phyloP scores from a whole-genome alignment of 169 alveolate species.

The Plasmodium relictum region DNA sequence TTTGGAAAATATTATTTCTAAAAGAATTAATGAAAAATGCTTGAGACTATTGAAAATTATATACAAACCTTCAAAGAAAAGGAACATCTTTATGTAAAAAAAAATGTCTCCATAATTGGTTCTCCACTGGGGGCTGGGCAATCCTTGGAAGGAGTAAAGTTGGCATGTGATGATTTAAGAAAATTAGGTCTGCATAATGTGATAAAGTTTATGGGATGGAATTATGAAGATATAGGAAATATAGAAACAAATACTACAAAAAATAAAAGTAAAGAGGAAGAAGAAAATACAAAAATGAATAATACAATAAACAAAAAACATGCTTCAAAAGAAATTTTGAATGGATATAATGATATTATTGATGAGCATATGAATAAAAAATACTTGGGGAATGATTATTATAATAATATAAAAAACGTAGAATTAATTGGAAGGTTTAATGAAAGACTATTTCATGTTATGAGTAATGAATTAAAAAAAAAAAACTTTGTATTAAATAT shows the following conservation, averaged over 20 bases:
- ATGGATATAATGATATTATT: neutral
- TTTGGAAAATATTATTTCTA: too few relatives aligned
- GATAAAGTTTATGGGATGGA: slow-evolving; percentile 41
- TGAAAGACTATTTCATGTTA: slow-evolving; percentile 24
- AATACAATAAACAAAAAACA: slow-evolving; percentile 1
- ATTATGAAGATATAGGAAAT: slow-evolving; percentile 65
- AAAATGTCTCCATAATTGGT: slow-evolving; percentile 47
- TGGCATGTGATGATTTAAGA: slow-evolving; percentile 59
- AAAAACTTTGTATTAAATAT: slow-evolving; percentile 77
- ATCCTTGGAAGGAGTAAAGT: slow-evolving; percentile 41
- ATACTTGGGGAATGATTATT: neutral
- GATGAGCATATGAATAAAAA: neutral
- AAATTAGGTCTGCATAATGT: slow-evolving; percentile 36
- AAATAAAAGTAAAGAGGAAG: neutral
- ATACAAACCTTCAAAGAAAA: slow-evolving; percentile 22
- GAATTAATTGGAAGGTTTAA: slow-evolving; percentile 36
- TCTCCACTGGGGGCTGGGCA: slow-evolving; percentile 69
- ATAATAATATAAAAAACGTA: slow-evolving; percentile 39
- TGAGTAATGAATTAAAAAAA: slow-evolving; percentile 51
- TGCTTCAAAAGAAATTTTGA: neutral
- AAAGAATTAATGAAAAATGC: slow-evolving; percentile 7
- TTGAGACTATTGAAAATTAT: slow-evolving; percentile 24
- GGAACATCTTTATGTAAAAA: slow-evolving; percentile 26
- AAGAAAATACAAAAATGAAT: neutral
- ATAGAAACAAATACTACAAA: neutral